Evolutionary conservation across 2,329 filamentous ascomycete genomes (phyloP).

Genomic region (Colletotrichum sp.): DNA sequence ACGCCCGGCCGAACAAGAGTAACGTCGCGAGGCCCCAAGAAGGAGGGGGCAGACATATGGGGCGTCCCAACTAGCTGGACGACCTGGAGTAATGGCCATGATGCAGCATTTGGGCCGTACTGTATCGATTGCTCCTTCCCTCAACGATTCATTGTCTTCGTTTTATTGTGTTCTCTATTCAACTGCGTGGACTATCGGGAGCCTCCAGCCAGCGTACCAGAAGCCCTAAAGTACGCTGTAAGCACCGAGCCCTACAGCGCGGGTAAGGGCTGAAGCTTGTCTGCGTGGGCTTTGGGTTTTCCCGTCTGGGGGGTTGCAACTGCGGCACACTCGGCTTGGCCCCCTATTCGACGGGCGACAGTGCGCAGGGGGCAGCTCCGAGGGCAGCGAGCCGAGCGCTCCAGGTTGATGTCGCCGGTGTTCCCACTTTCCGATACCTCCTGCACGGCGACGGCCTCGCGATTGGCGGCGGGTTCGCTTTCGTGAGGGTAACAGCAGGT

Average conservation of each 20-base stretch:
- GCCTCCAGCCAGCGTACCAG: not conserved
- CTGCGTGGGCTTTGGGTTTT: not conserved
- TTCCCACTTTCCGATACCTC: not conserved
- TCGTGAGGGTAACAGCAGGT: not conserved
- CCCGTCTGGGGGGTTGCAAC: not conserved
- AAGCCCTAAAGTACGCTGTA: not conserved
- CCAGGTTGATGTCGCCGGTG: not conserved
- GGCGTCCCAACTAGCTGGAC: not conserved
- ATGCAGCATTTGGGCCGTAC: not conserved
- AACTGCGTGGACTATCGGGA: not conserved
- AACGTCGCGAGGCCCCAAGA: not conserved
- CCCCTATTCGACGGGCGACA: slow-evolving; percentile 1
- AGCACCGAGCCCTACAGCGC: not conserved
- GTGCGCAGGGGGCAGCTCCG: slow-evolving; percentile 4
- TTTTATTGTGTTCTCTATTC: not conserved
- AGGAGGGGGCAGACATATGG: not conserved
- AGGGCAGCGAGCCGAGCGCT: slow-evolving; percentile 8
- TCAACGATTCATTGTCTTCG: not conserved
- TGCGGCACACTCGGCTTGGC: not conserved
- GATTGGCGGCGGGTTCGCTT: not conserved
- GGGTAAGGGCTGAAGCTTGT: not conserved
- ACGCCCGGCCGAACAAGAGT: not conserved
- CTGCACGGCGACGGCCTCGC: not conserved
- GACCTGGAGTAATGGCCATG: not conserved
- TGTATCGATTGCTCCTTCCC: not conserved